Base-by-base conservation (phyloP, 2,329 filamentous ascomycete species). In the Fusarium caatingaense region DNA sequence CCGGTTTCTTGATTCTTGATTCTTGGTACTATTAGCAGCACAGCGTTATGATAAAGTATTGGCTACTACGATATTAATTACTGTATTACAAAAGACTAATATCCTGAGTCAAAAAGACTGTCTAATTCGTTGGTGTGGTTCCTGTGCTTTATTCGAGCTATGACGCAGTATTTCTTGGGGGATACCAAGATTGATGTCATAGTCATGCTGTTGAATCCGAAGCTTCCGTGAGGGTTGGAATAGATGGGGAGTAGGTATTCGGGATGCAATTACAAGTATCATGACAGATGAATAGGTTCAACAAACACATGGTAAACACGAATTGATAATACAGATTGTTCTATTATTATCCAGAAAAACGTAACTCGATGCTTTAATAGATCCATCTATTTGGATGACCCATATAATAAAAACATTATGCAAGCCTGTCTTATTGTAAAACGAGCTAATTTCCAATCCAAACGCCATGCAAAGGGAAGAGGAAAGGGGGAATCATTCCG, bases 381-480 rank as follows among this genome's bases (percentile, higher is more conserved):
- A 32, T n/a, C 16, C 15, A 16, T 49, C 20, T 40, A 41, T 40
- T 28, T 28, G 15, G 51, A 45, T 27, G 27, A 3, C 21, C 16
- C 21, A 28, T 46, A 11, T 18, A 51, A 11, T 27, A 32, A 6
- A 12, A 32, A 18, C 18, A 40, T 40, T n/a, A 13, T 61, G 18
- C 20, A 42, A 54, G 16, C 20, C 20, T 54, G 13, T 13, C 48
- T 18, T n/a, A 8, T 44, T 28, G 1, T 44, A 37, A 51, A 41
- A 25, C 25, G 23, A 41, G 27, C 42, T 25, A 60, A 28, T 44
- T 42, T 44, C 42, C 37, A 18, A 49, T 40, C 45, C 68, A 25
- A 71, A 71, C 68, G 68, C 68, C 68, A 46, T 40, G 69, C 69
- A 64, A 53, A 56, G 34, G 66, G 45, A 48, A 66, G 21, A 41